A percentile compares a stretch with the other conserved stretches of the same genome.
phyloP scores from a whole-genome alignment of 1,284 basidiomycete species.

The Cystobasidium sp. region DNA sequence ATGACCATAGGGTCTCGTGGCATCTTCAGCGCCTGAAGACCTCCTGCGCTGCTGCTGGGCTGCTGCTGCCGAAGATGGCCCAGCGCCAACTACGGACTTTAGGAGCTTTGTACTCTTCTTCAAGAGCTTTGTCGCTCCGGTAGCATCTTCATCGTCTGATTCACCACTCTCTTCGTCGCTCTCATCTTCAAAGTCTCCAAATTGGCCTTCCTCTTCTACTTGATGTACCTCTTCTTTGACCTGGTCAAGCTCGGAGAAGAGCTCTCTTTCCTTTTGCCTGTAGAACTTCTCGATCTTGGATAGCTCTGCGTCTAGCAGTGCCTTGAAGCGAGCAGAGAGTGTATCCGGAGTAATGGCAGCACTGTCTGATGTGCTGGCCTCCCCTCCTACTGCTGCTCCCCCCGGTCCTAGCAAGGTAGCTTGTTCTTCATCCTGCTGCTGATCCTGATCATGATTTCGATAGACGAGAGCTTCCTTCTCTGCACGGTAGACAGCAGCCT shows the following conservation, averaged over 20 bases:
- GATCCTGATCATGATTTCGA: slow-evolving; percentile 63
- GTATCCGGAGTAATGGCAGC: slow-evolving; percentile 57
- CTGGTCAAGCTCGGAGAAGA: slow-evolving; percentile 67
- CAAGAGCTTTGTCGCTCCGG: slow-evolving; percentile 53
- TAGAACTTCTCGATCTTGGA: slow-evolving; percentile 84
- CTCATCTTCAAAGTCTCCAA: slow-evolving; percentile 63
- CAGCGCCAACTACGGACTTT: slow-evolving; percentile 48
- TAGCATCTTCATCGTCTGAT: slow-evolving; percentile 63
- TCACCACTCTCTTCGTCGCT: slow-evolving; percentile 69
- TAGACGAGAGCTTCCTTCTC: slow-evolving; percentile 63
- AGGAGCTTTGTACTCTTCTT: slow-evolving; percentile 44
- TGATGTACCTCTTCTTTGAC: slow-evolving; percentile 67
- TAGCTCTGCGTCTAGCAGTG: slow-evolving; percentile 80
- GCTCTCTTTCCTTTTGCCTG: slow-evolving; percentile 71
- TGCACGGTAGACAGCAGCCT: slow-evolving; percentile 79
- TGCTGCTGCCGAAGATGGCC: slow-evolving; percentile 48
- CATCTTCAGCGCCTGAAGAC: slow-evolving; percentile 4
- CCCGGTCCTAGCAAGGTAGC: slow-evolving; percentile 62
- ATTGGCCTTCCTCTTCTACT: slow-evolving; percentile 63
- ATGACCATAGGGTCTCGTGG: neutral
- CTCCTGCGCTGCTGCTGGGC: slow-evolving; percentile 27
- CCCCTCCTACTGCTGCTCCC: slow-evolving; percentile 62
- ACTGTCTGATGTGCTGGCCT: slow-evolving; percentile 63
- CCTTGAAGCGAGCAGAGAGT: slow-evolving; percentile 67
- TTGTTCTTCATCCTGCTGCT: slow-evolving; percentile 66